phyloP scores from a whole-genome alignment of 768 basidiomycete species.

The Naganishia randhawae region DNA sequence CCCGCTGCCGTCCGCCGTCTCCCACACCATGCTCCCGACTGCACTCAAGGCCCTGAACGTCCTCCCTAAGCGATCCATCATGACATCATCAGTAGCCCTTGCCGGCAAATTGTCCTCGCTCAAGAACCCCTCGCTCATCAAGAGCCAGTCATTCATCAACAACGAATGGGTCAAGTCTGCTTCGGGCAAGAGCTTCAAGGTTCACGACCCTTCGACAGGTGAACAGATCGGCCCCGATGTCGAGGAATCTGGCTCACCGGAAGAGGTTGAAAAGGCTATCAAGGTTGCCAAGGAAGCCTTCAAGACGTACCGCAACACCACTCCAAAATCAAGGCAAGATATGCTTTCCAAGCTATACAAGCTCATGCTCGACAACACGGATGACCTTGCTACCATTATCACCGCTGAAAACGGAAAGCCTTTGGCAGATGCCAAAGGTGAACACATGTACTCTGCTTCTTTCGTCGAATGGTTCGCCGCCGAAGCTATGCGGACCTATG shows the following conservation, averaged over 20 bases:
- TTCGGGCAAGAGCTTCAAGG: conserved; percentile 29
- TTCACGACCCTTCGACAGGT: conserved; percentile 69
- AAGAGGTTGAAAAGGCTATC: conserved; percentile 80
- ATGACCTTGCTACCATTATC: conserved; percentile 82
- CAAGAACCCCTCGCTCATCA: conserved; percentile 28
- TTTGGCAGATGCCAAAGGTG: conserved; percentile 76
- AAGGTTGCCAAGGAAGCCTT: conserved; percentile 75
- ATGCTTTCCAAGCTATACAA: conserved; percentile 71
- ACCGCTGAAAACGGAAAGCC: conserved; percentile 96
- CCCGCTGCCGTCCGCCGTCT: background rate
- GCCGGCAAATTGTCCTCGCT: conserved; percentile 17
- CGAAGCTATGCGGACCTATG: conserved; percentile 87
- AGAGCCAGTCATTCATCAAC: conserved; percentile 27
- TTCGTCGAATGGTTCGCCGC: conserved; percentile 60
- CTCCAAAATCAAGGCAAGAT: conserved; percentile 82
- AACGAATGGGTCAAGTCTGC: conserved; percentile 26
- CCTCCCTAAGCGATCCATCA: conserved; percentile 5
- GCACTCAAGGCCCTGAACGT: conserved; percentile 2
- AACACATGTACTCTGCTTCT: conserved; percentile 62
- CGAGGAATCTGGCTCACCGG: conserved; percentile 75
- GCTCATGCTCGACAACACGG: conserved; percentile 75
- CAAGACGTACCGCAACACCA: conserved; percentile 78
- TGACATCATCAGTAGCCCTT: conserved; percentile 1
- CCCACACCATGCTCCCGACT: conserved; percentile 5
- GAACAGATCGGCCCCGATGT: conserved; percentile 71